phyloP scores from a whole-genome alignment of 148 eudicot species.

The Vaccinium darrowii region DNA sequence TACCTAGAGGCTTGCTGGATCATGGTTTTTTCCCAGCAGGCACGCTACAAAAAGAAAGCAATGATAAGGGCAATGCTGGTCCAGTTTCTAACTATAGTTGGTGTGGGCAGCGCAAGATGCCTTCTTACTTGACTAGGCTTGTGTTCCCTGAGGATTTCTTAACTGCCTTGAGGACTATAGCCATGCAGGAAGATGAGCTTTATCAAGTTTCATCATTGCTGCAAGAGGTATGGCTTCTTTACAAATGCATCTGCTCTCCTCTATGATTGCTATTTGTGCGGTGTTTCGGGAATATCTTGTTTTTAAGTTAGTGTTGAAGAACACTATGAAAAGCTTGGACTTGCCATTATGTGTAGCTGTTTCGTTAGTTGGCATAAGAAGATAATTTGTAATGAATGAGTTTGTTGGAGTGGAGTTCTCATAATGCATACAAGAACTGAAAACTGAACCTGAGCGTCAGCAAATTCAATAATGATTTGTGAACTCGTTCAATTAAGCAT shows the following conservation, averaged over 20 bases:
- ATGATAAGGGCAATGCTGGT: slow-evolving; percentile 18
- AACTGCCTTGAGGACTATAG: slow-evolving; percentile 4
- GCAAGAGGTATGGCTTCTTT: not conserved
- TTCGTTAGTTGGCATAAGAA: not conserved
- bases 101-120: slow-evolving; percentile 85
- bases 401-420: not conserved
- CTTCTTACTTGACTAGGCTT: slow-evolving; percentile 34
- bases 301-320: not conserved
- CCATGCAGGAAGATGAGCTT: slow-evolving; percentile 6
- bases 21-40: slow-evolving; percentile 59
- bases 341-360: not conserved
- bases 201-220: slow-evolving; percentile 4
- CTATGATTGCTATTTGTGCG: not conserved
- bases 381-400: not conserved
- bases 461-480: not conserved
- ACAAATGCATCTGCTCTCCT: not conserved
- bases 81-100: slow-evolving; percentile 57
- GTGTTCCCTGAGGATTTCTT: slow-evolving; percentile 14
- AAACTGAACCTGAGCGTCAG: not conserved
- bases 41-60: slow-evolving; percentile 29
- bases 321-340: not conserved
- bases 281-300: not conserved
- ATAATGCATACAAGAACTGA: not conserved
- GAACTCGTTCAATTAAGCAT: not conserved
- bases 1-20: slow-evolving; percentile 57